Base-by-base conservation (phyloP, 2,329 filamentous ascomycete species). In the Colletotrichum kahawae region DNA sequence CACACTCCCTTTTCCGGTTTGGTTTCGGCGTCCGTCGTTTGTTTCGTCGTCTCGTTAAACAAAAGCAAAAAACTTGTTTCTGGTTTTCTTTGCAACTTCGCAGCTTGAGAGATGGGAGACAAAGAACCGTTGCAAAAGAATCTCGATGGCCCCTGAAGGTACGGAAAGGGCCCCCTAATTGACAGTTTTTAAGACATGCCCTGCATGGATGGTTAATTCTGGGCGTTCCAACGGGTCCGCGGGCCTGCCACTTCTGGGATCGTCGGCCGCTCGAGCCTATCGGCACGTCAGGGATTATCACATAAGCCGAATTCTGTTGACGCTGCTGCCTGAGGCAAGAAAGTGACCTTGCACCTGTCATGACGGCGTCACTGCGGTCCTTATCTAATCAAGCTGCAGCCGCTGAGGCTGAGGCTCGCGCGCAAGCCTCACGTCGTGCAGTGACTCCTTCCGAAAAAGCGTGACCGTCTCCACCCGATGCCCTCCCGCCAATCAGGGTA, bases 401-500 rank as follows among this genome's bases (percentile, higher is more conserved):
- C 51, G 48, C 33, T 51, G 43, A 67, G 27, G 27, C 13, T 36
- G 31, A 34, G 18, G 16, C 6, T n/a, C 36, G 13, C 43, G n/a
- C 38, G 67, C 36, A 72, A 36, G 51, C 64, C 54, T 63, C 66
- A 51, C 43, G 66, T 43, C 43, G 43, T 51, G 43, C 24, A 64
- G 57, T 70, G 67, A 48, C 34, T 43, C 34, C 67, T 51, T 57
- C 54, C 54, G 63, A 36, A 62, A 74, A 72, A 75, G 73, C 73
- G 73, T 75, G 73, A 75, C 70, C 70, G 29, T 27, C 64, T 56
- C 73, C 73, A 74, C 72, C n/a, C n/a, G 18, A 12, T 64, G 69
- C 73, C 69, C 73, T 64, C 24, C 73, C 69, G 59, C 73, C 73
- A 75, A 75, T 75, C 73, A 75, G 70, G 63, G 63, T 29, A 68